These are phyloP conservation scores for Sporopachydermia quercuum DNA, from an alignment of 805 yeast species.

Conservation along the genomic window DNA sequence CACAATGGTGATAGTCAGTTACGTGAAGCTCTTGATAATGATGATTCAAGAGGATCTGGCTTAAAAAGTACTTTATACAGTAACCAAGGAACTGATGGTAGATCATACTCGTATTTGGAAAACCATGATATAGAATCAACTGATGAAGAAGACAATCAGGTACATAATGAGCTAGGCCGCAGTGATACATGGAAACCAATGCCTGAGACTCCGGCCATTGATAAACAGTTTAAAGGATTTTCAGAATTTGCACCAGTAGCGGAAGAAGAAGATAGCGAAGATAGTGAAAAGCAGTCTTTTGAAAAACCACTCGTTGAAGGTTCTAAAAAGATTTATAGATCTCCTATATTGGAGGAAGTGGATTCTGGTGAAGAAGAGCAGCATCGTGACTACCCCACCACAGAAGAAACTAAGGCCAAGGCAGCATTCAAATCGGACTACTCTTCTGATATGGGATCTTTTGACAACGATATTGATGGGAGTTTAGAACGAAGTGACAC, in stretches of 20 bases:
- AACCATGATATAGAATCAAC: background rate
- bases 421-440: too few species aligned
- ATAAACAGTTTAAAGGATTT: background rate
- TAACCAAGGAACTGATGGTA: too few species aligned
- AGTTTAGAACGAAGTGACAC: background rate
- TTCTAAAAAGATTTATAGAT: too few species aligned
- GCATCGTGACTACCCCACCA: too few species aligned
- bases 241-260: background rate
- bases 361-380: too few species aligned
- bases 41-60: background rate
- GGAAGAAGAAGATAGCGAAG: background rate
- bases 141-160: background rate
- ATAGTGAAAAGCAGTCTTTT: too few species aligned
- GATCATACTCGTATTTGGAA: background rate
- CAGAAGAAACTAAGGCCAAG: too few species aligned
- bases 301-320: too few species aligned
- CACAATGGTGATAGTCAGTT: background rate
- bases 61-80: too few species aligned
- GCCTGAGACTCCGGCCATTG: background rate
- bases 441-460: too few species aligned
- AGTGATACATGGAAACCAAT: conserved; percentile 1
- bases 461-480: background rate
- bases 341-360: too few species aligned
- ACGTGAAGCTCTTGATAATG: background rate
- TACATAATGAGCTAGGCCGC: background rate